Evolutionary conservation across 352 stramenopile genomes (phyloP).

Genomic region (Phytophthora foliorum): DNA sequence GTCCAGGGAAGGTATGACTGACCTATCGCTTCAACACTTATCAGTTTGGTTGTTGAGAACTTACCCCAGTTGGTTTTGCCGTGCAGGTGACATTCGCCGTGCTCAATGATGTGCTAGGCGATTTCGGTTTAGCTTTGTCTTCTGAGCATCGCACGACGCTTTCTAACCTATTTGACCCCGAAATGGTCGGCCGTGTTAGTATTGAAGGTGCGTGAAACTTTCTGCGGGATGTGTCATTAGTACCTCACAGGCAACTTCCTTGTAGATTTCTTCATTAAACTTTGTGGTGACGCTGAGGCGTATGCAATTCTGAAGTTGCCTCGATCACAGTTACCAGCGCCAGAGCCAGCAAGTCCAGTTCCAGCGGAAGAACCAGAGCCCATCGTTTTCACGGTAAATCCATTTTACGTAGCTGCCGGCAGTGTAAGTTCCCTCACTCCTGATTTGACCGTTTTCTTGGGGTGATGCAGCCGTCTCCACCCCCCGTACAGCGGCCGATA

Average conservation of each 20-base stretch:
- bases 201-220: conserved; percentile 65
- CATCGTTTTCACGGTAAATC: conserved; percentile 36
- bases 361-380: conserved; percentile 22
- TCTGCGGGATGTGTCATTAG: neutral
- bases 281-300: conserved; percentile 71
- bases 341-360: conserved; percentile 22
- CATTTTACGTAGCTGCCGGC: neutral
- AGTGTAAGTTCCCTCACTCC: neutral
- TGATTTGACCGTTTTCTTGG: neutral
- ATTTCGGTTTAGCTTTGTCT: conserved; percentile 69
- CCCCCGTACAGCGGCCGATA: conserved; percentile 17
- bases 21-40: neutral
- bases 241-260: neutral
- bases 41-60: neutral
- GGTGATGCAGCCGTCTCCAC: conserved; percentile 27
- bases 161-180: conserved; percentile 59
- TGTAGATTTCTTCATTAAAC: conserved; percentile 82
- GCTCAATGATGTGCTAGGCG: conserved; percentile 76
- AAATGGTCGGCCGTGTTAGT: conserved; percentile 60
- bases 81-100: conserved; percentile 67
- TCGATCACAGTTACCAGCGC: conserved; percentile 4
- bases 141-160: conserved; percentile 53
- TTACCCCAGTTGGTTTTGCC: neutral
- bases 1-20: conserved; percentile 67
- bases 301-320: conserved; percentile 45